A percentile compares a stretch with the other conserved stretches of the same genome.
Conservation (phyloP, 2,329 filamentous ascomycete species). For the Fusarium agapanthi region DNA sequence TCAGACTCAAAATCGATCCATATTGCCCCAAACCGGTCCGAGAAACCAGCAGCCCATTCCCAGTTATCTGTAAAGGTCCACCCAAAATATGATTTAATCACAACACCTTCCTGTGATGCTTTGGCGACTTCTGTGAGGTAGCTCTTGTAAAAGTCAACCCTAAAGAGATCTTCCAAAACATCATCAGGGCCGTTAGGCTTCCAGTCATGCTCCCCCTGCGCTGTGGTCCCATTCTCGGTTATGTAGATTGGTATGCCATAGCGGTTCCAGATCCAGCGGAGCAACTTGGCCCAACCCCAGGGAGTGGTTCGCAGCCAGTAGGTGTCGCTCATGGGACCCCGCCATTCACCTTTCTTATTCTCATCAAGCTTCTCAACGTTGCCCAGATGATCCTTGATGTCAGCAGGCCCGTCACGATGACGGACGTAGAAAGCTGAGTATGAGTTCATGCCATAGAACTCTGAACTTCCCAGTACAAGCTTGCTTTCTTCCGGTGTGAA, state of each 20-base stretch:
- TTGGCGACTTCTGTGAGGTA: conserved; percentile 51
- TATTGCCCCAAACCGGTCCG: conserved; percentile 51
- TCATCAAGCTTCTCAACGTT: conserved; percentile 49
- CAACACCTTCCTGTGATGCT: conserved; percentile 49
- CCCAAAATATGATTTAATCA: conserved; percentile 52
- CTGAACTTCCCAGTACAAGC: conserved; percentile 50
- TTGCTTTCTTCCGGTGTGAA: conserved; percentile 52
- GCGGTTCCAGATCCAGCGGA: conserved; percentile 53
- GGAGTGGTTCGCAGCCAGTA: conserved; percentile 51
- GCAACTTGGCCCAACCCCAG: conserved; percentile 50
- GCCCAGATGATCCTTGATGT: conserved; percentile 52
- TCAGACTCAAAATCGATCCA: conserved; percentile 50
- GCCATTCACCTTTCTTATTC: conserved; percentile 46
- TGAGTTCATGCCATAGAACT: conserved; percentile 55
- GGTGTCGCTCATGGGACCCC: conserved; percentile 50
- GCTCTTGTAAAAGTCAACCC: conserved; percentile 50
- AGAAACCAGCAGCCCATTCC: conserved; percentile 55
- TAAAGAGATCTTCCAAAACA: conserved; percentile 49
- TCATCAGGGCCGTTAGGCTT: conserved; percentile 43
- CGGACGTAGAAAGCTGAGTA: conserved; percentile 52
- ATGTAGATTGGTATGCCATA: conserved; percentile 54
- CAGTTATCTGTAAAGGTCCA: conserved; percentile 56
- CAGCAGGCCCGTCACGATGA: conserved; percentile 47
- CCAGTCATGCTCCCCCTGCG: conserved; percentile 50
- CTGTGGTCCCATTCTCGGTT: conserved; percentile 54